Evolutionary conservation across 2,329 filamentous ascomycete species (phyloP), one percentile per base, ranked within the genome.

Genomic region (Tolypocladium tundrense): DNA sequence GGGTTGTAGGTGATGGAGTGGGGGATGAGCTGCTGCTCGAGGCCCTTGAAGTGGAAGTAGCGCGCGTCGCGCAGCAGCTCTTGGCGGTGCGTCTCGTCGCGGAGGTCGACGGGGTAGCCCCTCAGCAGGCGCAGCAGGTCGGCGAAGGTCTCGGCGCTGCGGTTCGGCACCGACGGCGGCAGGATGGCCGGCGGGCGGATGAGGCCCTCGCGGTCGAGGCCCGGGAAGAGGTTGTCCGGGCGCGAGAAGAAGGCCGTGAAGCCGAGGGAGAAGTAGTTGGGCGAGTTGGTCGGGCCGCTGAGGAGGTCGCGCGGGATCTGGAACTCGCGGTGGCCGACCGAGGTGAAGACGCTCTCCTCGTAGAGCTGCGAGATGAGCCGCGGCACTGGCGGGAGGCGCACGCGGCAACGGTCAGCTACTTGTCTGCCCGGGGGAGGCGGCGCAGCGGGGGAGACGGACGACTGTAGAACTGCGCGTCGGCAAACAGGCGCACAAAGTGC

Each of bases 381-480:
- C 33, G 93, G 93, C 56, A 97, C 88, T 92, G 31, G 27, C 5
- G 39, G 14, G 39, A 8, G 39, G 37, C 1, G 37, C 37, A 6
- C 14, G 6, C 6, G 31, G 16, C 48, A 16, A 21, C 31, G 33
- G 48, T 52, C 48, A 52, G 48, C 24, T 27, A 27, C 21, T 8
- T 24, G 14, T 39, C 24, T 24, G 24, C 6, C 8, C 16, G 7
- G 35, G 16, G 24, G 48, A 19, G 19, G 4, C 43, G 9, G 35
- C n/a, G 14, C 24, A n/a, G n/a, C 45, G 19, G 19, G 19, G 42
- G 21, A n/a, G 33, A 24, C 55, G 21, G n/a, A 91, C 88, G 75
- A 67, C 84, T 91, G 73, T 97, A 97, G 74, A 97, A 97, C 68
- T 97, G 93, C 1, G 93, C 91, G 72, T 97, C 93, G 24, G 92